phyloP scores from a whole-genome alignment of 202 grass and related monocot species.

The Zoysia matrella region DNA sequence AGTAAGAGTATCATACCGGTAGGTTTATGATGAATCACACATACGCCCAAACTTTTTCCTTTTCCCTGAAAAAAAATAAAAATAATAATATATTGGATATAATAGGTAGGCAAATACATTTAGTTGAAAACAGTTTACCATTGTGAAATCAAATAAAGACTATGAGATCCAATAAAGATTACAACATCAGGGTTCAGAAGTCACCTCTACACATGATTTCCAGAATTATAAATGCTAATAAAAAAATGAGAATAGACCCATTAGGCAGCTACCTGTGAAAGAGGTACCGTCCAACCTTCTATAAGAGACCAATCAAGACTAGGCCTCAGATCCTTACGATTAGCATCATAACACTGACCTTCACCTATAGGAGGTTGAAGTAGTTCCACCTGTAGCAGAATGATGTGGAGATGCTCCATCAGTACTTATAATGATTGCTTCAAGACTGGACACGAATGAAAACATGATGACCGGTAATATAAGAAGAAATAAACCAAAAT shows the following conservation, averaged over 20 bases:
- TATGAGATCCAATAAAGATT: not conserved
- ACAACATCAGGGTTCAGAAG: too few relatives aligned
- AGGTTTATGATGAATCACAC: conserved; percentile 38
- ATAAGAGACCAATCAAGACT: conserved; percentile 51
- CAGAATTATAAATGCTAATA: not conserved
- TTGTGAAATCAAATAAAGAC: not conserved
- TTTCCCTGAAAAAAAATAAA: conserved; percentile 44
- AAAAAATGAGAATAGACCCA: conserved; percentile 19
- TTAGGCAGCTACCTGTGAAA: conserved; percentile 38
- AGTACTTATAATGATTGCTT: not conserved
- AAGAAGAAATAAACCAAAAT: not conserved
- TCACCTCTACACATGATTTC: not conserved
- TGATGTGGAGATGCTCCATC: conserved; percentile 13
- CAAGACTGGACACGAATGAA: not conserved
- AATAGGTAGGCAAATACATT: conserved; percentile 10
- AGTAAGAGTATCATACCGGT: conserved; percentile 27
- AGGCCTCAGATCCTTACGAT: conserved; percentile 50
- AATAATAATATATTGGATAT: conserved; percentile 6
- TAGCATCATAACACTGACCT: conserved; percentile 29
- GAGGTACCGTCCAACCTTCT: conserved; percentile 53
- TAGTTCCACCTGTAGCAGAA: conserved; percentile 41
- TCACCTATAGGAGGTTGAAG: conserved; percentile 43
- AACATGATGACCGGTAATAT: conserved; percentile 2
- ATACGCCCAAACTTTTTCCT: conserved; percentile 25
- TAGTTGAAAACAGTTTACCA: not conserved